Evolutionary conservation across 345 rosid genomes (phyloP), one percentile per base, ranked within the genome.

Genomic region (Dimocarpus longan): DNA sequence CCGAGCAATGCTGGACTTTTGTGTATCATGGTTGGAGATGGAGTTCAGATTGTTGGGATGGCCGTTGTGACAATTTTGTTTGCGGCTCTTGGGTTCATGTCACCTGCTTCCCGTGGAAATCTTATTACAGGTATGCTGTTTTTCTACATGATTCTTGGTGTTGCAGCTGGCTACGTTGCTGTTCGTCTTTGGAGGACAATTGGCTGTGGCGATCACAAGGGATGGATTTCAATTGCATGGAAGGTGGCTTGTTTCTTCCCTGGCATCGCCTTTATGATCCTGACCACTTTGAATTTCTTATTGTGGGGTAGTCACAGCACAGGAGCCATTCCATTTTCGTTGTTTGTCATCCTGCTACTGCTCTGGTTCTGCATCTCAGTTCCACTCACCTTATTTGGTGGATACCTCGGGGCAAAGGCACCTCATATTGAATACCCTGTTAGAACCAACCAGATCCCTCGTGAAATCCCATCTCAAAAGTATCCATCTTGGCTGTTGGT

Each of bases 61-160:
- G 92, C 90, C 64, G 81, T 90, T 76, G 95, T 90, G 44, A 91
- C 95, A 11, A 85, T 91, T 37, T 50, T 91, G 76, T 91, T 91
- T 76, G 91, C 95, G 81, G 91, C 95, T 62, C 93, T 91, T 72
- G 95, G 95, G 74, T 91, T 91, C 74, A 91, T 91, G 95, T 91
- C 95, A 6, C 95, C 95, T 0, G 95, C 95, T 73, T 91, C 93
- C 26, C 93, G 95, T 46, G 95, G 95, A 70, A 84, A 90, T 11
- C 93, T 91, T 66, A 73, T 91, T 16, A 90, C 91, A 66, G 95
- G 95, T 68, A 91, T 91, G 95, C 89, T 91, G 44, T 74, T 91
- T 80, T 87, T 91, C 88, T 91, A 87, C 89, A 80, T 91, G 91
- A 79, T 91, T 43, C 92, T 91, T 18, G 95, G 95, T 40, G 82